Evolutionary conservation across 2,329 filamentous ascomycete genomes (phyloP).

Genomic region (Claviceps digitariae): DNA sequence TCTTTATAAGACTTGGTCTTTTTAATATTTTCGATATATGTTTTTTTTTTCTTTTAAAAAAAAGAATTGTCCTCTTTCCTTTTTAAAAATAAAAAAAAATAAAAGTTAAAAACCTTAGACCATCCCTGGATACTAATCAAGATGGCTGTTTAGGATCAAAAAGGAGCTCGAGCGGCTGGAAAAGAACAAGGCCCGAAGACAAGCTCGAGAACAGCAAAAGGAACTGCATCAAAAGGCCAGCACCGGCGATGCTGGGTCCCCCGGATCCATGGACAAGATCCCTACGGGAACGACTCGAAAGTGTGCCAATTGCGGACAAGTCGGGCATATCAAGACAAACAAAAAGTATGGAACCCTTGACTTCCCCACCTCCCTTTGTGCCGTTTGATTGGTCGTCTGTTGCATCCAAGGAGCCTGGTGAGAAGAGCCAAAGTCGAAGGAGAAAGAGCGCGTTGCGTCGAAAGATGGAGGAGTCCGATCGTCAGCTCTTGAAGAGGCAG

Average conservation of each 20-base stretch:
- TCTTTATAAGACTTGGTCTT: too few species aligned
- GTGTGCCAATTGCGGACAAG: conserved; percentile 93
- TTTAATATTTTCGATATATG: too few species aligned
- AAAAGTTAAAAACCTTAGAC: too few species aligned
- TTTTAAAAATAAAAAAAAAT: too few species aligned
- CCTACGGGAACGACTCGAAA: conserved; percentile 66
- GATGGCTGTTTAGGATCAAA: conserved; percentile 25
- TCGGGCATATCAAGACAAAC: conserved; percentile 98
- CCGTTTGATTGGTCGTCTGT: conserved; percentile 22
- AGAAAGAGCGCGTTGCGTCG: conserved; percentile 9
- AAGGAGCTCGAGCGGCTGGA: conserved; percentile 69
- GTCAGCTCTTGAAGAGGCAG: conserved; percentile 6
- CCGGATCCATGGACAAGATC: conserved; percentile 37
- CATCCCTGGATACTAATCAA: not conserved
- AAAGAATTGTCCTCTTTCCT: too few species aligned
- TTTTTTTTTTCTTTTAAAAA: too few species aligned
- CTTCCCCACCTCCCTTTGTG: conserved; percentile 15
- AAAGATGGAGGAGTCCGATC: conserved; percentile 13
- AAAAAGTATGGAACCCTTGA: conserved; percentile 59
- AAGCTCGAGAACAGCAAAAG: conserved; percentile 85
- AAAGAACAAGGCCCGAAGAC: conserved; percentile 80
- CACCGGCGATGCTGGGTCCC: conserved; percentile 34
- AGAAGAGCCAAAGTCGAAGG: conserved; percentile 5
- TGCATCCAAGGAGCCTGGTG: conserved; percentile 7
- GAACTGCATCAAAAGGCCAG: conserved; percentile 38